Evolutionary conservation across 148 eudicot genomes (phyloP), one percentile per base, ranked within the genome.

Genomic region (Spergularia bocconei): DNA sequence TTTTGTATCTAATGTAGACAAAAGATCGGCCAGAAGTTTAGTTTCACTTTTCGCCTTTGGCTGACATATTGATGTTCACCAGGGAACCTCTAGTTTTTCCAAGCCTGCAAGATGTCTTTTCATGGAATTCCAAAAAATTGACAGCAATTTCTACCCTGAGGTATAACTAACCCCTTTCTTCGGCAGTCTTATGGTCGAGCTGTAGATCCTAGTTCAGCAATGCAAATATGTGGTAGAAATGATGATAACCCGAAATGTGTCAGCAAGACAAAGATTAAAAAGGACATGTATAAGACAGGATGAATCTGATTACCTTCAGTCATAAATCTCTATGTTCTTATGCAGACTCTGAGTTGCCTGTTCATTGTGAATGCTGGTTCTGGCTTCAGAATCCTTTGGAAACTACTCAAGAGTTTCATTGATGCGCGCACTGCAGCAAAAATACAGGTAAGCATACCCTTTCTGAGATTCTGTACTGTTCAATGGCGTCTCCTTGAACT

Each of bases 71-170:
- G 36, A 29, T 38, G 41, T 50, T 67, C 48, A 9, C 15, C 79
- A 87, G 91, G 88, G 90, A 66, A 21, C 75, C 14, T 73, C 88
- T 48, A 87, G 84, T 70, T 87, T 89, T 70, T 82, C 90, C 10
- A 87, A 81, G 79, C 84, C 88, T 77, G 93, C 93, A 54, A 80
- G 88, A 77, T 52, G 78, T 79, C 74, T 89, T 65, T 86, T 89
- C 71, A 16, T 79, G 71, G 93, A 86, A 67, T 76, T 87, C 76
- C 87, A 86, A 53, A 84, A 84, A 74, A 87, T 89, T 63, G 89
- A 86, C 67, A 87, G 88, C 80, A 82, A 78, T 75, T 89, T 85
- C 80, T 89, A 89, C 73, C 93, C 93, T 11, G 93, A 87, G 88
- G 91, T 88, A 85, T 29, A 29, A 29, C 36, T 29, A 29, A 1